Evolutionary conservation across 345 rosid species (phyloP), one percentile per base, ranked within the genome.

Genomic region (Gossypium thurberi): DNA sequence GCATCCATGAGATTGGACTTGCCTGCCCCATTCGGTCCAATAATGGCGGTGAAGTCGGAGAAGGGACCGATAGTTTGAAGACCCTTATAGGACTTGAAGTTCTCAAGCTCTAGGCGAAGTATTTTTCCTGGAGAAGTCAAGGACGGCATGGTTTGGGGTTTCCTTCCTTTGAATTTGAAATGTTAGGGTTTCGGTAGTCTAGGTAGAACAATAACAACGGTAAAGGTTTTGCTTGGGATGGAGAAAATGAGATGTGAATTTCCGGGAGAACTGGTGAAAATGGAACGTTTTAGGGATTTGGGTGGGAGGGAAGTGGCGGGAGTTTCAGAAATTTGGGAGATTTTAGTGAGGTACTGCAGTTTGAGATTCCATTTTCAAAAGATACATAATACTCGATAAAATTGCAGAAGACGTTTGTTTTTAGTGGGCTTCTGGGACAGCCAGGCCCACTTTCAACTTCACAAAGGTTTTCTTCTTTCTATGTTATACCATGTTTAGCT

Each of bases 1-100:
- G 99, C 99, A 77, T 95, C 99, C 99, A 95, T 95, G 53, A 95
- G 87, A 80, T 95, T 95, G 25, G 98, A 95, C 78, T 95, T 95
- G 15, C 99, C 99, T 4, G 99, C 86, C 6, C 99, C 99, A 81
- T 95, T 95, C 37, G 99, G 99, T 43, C 99, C 99, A 48, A 95
- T 92, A 4, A 95, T 92, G 28, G 99, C 99, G 1, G 99, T 95
- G 87, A 95, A 95, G 82, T 95, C 97, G 71, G 81, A 87, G 89
- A 95, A 95, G 0, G 99, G 99, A 15, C 99, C 99, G 28, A 95
- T 90, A 9, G 76, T 53, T 68, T 95, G 98, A 57, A 72, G 77
- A 20, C 99, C 99, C 77, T 89, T 92, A 88, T 92, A 95, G 61
- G 99, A 95, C 81, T 95, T 95, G 96, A 95, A 95, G 71, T 95